Base-by-base conservation (phyloP, 2,329 filamentous ascomycete species). In the Hymenoscyphus scutula region DNA sequence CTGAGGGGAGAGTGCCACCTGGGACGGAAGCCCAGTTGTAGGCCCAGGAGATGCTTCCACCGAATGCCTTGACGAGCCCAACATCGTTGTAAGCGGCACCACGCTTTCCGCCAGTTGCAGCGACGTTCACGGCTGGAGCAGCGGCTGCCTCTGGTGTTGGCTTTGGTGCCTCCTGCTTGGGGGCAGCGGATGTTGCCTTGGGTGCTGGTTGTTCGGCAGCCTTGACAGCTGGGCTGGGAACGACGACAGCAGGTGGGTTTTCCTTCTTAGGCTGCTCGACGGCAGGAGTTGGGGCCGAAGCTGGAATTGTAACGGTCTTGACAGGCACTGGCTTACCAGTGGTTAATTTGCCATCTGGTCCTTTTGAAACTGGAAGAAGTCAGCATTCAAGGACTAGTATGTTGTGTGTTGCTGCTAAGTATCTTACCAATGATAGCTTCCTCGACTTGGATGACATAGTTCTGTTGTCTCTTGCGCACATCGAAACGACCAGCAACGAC, bases 71-170 rank as follows among this genome's bases (percentile, higher is more conserved):
- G 74, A 90, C 87, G 38, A 88, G 77, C 30, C 68, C 69, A 61
- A 80, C 80, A 34, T 84, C 77, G 76, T 90, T 90, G 82, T 87
- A 91, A 58, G 84, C 84, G 57, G 90, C 76, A 76, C 89, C 89
- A 73, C 87, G 86, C 84, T 89, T 89, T 70, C 19, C 55, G 23
- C 63, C 61, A 19, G 60, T 15, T 17, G 57, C 11, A 23, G 32
- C 54, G 3, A 59, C 27, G 5, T 53, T 53, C 32, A 56, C 27
- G 27, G 27, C 37, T 38, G 58, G 41, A 29, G 60, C 38, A 53
- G 55, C 58, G 23, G 45, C 25, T 8, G 45, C 38, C 51, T 54
- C 58, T 2, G 30, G 11, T 29, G 56, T 34, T 53, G 29, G 45
- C 30, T 51, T 51, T 10, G 45, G 19, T 3, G 45, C 45, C 8